Base-by-base conservation (phyloP, 2,329 filamentous ascomycete species). In the Fusarium proliferatum region DNA sequence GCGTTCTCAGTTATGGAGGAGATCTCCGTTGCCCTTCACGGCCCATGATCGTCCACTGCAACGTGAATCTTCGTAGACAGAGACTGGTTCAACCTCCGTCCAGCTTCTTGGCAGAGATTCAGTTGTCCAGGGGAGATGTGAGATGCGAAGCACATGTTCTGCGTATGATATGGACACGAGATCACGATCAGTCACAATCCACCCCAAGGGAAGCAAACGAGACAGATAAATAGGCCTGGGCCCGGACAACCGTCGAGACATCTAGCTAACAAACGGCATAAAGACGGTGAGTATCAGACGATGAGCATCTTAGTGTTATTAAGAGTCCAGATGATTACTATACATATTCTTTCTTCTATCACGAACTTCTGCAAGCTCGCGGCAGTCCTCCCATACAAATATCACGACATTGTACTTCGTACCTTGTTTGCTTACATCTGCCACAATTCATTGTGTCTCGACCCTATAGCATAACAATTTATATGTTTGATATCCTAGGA, bases 151-250 rank as follows among this genome's bases (percentile, higher is more conserved):
- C 67, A 73, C 72, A 72, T 72, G 60, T 46, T 62, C 64, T 45
- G 56, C 67, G 52, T 51, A 30, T 38, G 28, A 56, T 51, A 57
- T 42, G 67, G 55, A 55, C 75, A 76, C 72, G 69, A 67, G 72
- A 77, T 74, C 69, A 67, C 33, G 55, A 65, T 67, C 68, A 59
- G 58, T 72, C 48, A 67, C 64, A 67, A 63, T 56, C 64, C 67
- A 45, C 55, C 38, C 36, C 53, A 28, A 61, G 62, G 45, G 67
- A 41, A 46, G 42, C 53, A 52, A 56, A 49, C 19, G 36, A 65
- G 52, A 69, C 59, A 64, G 34, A 28, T 42, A 62, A 21, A 43
- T 42, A 53, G 8, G 41, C 41, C 59, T 62, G 41, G 60, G 16
- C 48, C 62, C 38, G 30, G 60, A 30, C 60, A 60, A 59, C 33